A percentile compares a stretch with the other conserved stretches of the same genome.
phyloP scores from a whole-genome alignment of 768 basidiomycete species.

The Trametes cubensis region DNA sequence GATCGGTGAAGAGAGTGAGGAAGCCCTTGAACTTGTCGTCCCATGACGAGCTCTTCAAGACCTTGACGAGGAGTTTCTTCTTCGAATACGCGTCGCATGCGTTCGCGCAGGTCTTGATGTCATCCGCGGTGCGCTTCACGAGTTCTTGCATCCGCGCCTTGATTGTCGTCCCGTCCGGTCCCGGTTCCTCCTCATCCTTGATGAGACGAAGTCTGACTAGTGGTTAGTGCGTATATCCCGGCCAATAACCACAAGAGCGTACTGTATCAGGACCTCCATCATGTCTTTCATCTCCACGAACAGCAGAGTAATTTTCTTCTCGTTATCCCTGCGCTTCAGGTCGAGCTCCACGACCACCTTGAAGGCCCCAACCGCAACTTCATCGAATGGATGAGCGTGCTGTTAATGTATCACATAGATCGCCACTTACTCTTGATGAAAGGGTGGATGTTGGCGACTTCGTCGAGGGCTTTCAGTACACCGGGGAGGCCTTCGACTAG shows the following conservation, averaged over 20 bases:
- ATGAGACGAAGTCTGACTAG: slow-evolving; percentile 36
- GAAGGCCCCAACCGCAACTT: slow-evolving; percentile 54
- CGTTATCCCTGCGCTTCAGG: slow-evolving; percentile 53
- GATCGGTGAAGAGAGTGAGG: slow-evolving; percentile 28
- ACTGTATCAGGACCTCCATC: slow-evolving; percentile 52
- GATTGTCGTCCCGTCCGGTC: slow-evolving; percentile 39
- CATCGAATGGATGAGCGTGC: background rate
- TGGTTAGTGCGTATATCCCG: background rate
- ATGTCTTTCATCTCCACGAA: slow-evolving; percentile 55
- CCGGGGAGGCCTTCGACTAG: slow-evolving; percentile 25
- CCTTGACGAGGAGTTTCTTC: slow-evolving; percentile 35
- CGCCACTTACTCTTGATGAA: slow-evolving; percentile 28
- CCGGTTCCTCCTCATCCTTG: slow-evolving; percentile 34
- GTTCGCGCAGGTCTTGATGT: slow-evolving; percentile 39
- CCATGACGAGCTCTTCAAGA: slow-evolving; percentile 37
- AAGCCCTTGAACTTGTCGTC: slow-evolving; percentile 31
- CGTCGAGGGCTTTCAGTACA: slow-evolving; percentile 29
- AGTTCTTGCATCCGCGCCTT: slow-evolving; percentile 39
- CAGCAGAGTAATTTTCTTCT: slow-evolving; percentile 49
- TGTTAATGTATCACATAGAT: background rate
- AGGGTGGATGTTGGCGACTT: slow-evolving; percentile 32
- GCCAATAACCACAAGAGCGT: slow-evolving; percentile 13
- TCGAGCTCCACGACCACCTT: slow-evolving; percentile 52
- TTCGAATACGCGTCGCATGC: slow-evolving; percentile 38
- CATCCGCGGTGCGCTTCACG: slow-evolving; percentile 32